Conservation (phyloP, 768 basidiomycete genomes). For the Fomitopsis serialis region DNA sequence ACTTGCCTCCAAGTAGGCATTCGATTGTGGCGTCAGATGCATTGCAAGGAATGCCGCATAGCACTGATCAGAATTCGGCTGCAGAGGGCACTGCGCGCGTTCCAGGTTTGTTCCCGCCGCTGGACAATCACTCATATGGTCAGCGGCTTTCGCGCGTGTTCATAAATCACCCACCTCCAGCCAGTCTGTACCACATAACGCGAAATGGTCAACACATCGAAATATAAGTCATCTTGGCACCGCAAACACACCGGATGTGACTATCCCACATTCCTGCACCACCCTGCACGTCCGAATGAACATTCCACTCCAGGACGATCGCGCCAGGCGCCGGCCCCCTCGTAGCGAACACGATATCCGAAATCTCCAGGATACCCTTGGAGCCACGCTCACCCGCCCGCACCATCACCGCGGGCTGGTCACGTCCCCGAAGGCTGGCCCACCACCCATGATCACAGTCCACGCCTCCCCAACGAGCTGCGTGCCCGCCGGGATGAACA, state of each 20-base stretch:
- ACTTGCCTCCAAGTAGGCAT: constrained; percentile 52
- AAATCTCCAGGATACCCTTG: constrained; percentile 36
- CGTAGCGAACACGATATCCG: constrained; percentile 40
- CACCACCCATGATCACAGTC: constrained; percentile 44
- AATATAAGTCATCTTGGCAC: not conserved
- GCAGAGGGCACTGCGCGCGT: constrained; percentile 28
- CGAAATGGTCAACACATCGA: not conserved
- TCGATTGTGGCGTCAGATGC: constrained; percentile 42
- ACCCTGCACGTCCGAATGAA: constrained; percentile 44
- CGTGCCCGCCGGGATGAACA: constrained; percentile 42
- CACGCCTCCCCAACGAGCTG: constrained; percentile 46
- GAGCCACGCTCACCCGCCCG: constrained; percentile 35
- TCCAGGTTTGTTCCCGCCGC: constrained; percentile 29
- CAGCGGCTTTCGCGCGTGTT: not conserved
- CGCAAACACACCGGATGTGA: constrained; percentile 27
- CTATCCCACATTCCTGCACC: constrained; percentile 50
- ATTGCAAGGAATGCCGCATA: constrained; percentile 61
- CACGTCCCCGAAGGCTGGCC: constrained; percentile 34
- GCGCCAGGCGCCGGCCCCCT: constrained; percentile 47
- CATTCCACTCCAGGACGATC: constrained; percentile 55
- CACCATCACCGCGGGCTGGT: constrained; percentile 34
- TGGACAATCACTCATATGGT: constrained; percentile 2
- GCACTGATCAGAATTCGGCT: constrained; percentile 34
- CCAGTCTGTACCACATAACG: constrained; percentile 8
- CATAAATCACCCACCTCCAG: constrained; percentile 22